Conservation (phyloP, 164 flowering plant species). For the Magnolia changhungtana region DNA sequence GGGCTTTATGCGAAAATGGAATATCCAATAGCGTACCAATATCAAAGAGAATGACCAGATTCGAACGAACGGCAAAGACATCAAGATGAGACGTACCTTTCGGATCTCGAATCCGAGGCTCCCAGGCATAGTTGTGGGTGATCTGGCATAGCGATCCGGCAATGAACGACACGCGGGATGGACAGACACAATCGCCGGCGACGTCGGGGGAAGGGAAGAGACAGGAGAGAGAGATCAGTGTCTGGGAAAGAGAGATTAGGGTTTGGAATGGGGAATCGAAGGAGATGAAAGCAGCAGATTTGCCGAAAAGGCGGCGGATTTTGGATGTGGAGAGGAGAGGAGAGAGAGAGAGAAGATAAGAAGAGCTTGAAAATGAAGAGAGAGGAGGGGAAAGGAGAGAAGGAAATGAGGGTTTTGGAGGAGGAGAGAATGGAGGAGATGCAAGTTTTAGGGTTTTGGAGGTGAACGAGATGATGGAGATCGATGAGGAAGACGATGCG, state of each 20-base stretch:
- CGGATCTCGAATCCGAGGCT: conserved; percentile 26
- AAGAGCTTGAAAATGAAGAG: conserved; percentile 62
- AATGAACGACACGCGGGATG: conserved; percentile 23
- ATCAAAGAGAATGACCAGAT: conserved; percentile 61
- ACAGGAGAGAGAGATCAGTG: conserved; percentile 32
- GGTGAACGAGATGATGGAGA: conserved; percentile 52
- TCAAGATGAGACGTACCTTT: conserved; percentile 20
- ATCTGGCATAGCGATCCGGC: conserved; percentile 59
- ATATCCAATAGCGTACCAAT: no score
- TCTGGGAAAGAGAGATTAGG: no score
- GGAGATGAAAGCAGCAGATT: no score
- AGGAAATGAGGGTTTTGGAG: conserved; percentile 40
- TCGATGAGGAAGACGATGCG: conserved; percentile 52
- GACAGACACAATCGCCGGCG: background rate
- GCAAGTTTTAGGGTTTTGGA: conserved; percentile 44
- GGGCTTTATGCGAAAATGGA: no score
- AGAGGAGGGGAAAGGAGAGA: conserved; percentile 55
- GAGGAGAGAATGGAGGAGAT: conserved; percentile 56
- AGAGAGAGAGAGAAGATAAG: no score
- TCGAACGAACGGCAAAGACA: conserved; percentile 33
- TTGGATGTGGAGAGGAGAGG: no score
- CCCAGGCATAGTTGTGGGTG: conserved; percentile 74
- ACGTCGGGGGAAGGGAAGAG: conserved; percentile 61
- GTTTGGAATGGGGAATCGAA: no score
- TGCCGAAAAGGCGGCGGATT: no score